Evolutionary conservation across 106 monocot species (phyloP).

Genomic region (Dactylorhiza incarnata): DNA sequence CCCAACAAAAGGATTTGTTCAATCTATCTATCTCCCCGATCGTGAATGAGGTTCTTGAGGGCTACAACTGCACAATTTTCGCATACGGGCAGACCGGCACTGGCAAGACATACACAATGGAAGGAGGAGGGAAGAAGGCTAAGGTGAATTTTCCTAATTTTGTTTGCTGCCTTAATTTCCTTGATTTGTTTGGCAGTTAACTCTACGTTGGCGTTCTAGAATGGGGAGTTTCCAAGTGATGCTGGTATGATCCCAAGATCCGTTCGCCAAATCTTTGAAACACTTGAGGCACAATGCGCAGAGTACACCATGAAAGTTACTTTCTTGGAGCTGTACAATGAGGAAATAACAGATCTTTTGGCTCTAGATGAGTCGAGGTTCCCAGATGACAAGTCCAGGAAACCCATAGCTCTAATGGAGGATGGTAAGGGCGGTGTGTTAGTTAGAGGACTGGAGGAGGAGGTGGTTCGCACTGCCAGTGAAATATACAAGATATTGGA

Average conservation of each 20-base stretch:
- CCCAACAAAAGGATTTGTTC: slow-evolving; percentile 90
- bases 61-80: slow-evolving; percentile 96
- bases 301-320: slow-evolving; percentile 98
- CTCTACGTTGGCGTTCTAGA: slow-evolving; percentile 24
- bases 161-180: not conserved
- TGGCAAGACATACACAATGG: slow-evolving; percentile 97
- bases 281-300: slow-evolving; percentile 72
- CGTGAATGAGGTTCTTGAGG: slow-evolving; percentile 95
- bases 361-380: slow-evolving; percentile 80
- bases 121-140: slow-evolving; percentile 86
- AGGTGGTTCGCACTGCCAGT: slow-evolving; percentile 60
- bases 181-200: not conserved
- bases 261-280: slow-evolving; percentile 77
- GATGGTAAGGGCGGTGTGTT: slow-evolving; percentile 72
- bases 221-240: slow-evolving; percentile 88
- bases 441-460: slow-evolving; percentile 66
- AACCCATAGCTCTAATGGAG: slow-evolving; percentile 69
- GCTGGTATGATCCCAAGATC: slow-evolving; percentile 94
- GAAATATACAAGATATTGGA: slow-evolving; percentile 97
- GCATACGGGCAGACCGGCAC: slow-evolving; percentile 98
- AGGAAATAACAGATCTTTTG: slow-evolving; percentile 90
- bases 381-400: slow-evolving; percentile 50
- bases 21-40: slow-evolving; percentile 75
- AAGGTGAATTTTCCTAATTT: slow-evolving; percentile 36
- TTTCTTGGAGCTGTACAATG: slow-evolving; percentile 93